Evolutionary conservation across 495 filamentous ascomycete genomes (phyloP), one percentile per base, ranked within the genome.

Genomic region (Aspergillus sclerotiicarbonarius): DNA sequence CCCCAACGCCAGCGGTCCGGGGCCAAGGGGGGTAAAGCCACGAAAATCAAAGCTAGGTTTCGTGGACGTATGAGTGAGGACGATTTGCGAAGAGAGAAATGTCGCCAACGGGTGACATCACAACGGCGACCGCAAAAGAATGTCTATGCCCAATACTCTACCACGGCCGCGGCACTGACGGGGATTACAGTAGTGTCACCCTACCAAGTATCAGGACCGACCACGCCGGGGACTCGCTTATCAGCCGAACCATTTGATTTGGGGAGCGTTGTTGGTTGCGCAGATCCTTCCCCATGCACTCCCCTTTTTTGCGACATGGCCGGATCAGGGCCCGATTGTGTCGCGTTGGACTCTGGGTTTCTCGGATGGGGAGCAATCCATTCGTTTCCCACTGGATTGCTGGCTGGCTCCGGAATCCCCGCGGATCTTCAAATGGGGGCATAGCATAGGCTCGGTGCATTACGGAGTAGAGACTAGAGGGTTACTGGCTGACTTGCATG

Each of bases 21-120:
- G 39, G 75, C 80, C 13, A 83, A 79, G 62, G 83, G 82, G 41
- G 82, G 84, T 5, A 77, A 82, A 61, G 75, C 78, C 25, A 75
- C 79, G 3, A 74, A 71, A 56, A 68, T 68, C 56, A 64, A 68
- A 10, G 63, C 69, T 0, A 71, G 61, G 48, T 62, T 62, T 53
- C 64, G 65, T 25, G 58, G 64, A 18, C 60, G 57, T 33, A 56
- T 51, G 25, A 44, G 48, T 39, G 62, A 61, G 41, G 51, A 66
- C 13, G 62, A 72, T 29, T 63, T 59, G n/a, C 58, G 56, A 58
- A 63, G 56, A 31, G 69, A 70, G 20, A 60, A 56, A 15, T 53
- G 44, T 31, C 57, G 48, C 13, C 59, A 54, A 44, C 63, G 56
- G 29, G 53, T 62, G 15, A 54, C 56, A 31, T 62, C 62, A 7